These are phyloP conservation scores for Desmodesmus armatus DNA, from an alignment of 139 green algal species.

Conservation along the genomic window DNA sequence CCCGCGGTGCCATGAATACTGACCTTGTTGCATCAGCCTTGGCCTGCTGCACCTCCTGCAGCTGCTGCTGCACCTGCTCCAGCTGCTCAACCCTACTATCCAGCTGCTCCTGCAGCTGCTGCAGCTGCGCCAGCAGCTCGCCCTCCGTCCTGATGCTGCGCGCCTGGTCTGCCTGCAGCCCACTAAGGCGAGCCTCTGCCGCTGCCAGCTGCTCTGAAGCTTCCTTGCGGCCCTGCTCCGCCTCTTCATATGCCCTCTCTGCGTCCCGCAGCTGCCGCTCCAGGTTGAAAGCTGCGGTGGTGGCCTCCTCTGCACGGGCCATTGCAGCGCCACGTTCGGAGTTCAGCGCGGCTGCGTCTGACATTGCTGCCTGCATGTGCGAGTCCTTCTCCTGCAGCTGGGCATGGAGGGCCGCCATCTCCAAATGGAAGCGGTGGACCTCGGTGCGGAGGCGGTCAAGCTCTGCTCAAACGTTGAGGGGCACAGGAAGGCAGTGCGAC, in stretches of 20 bases:
- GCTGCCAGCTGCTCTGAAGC: background rate
- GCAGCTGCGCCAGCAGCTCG: background rate
- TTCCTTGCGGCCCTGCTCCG: slow-evolving; percentile 3
- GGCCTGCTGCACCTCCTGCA: slow-evolving; percentile 48
- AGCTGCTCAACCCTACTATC: background rate
- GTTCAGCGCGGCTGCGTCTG: slow-evolving; percentile 16
- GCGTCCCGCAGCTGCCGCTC: slow-evolving; percentile 44
- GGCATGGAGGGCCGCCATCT: slow-evolving; percentile 29
- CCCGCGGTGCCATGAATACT: no score
- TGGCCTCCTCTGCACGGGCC: slow-evolving; percentile 19
- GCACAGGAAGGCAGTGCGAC: background rate
- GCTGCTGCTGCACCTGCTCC: slow-evolving; percentile 32
- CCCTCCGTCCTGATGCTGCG: slow-evolving; percentile 13
- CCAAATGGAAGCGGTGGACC: slow-evolving; percentile 43
- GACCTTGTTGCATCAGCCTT: slow-evolving; percentile 52
- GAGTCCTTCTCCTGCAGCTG: slow-evolving; percentile 32
- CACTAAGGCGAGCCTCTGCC: background rate
- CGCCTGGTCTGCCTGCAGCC: slow-evolving; percentile 33
- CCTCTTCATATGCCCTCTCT: slow-evolving; percentile 39
- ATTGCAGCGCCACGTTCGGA: background rate
- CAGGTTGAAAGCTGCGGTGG: slow-evolving; percentile 27
- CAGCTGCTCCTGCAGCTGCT: slow-evolving; percentile 34
- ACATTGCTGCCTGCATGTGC: background rate
- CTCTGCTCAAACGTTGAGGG: slow-evolving; percentile 20
- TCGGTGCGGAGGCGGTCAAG: slow-evolving; percentile 38